Conservation (phyloP, 1,284 basidiomycete genomes). For the Fomitiporia mediterranea region DNA sequence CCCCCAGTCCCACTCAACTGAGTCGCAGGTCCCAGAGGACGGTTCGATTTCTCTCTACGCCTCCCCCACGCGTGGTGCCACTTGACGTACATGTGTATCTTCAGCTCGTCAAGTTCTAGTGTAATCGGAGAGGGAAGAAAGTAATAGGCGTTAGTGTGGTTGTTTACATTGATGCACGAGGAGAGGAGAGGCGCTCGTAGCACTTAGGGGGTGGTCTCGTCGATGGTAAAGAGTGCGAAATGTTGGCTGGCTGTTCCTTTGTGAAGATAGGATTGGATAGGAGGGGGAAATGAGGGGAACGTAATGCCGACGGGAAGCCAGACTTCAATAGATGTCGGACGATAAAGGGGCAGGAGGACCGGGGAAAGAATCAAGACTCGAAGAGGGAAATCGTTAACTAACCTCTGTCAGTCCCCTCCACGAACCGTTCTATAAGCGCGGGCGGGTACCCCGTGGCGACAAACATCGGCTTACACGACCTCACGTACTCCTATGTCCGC, state of each 20-base stretch:
- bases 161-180: not conserved
- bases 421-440: slow-evolving; percentile 16
- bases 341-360: not conserved
- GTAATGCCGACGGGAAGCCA: not conserved
- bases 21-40: slow-evolving; percentile 1
- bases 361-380: not conserved
- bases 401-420: slow-evolving; percentile 21
- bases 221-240: too few relatives aligned
- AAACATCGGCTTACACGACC: slow-evolving; percentile 21
- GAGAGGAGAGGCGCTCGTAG: not conserved
- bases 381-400: not conserved
- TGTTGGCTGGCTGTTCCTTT: too few relatives aligned
- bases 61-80: slow-evolving; percentile 21
- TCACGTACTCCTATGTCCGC: slow-evolving; percentile 13
- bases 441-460: slow-evolving; percentile 20
- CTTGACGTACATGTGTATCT: slow-evolving; percentile 19
- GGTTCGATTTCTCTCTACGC: slow-evolving; percentile 7
- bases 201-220: not conserved
- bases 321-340: not conserved
- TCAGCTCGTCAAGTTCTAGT: slow-evolving; percentile 19
- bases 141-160: not conserved
- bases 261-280: too few relatives aligned
- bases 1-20: slow-evolving; percentile 11
- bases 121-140: not conserved
- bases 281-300: not conserved